Conservation (phyloP, 306 rosid genomes). For the Cicer chorassanicum region DNA sequence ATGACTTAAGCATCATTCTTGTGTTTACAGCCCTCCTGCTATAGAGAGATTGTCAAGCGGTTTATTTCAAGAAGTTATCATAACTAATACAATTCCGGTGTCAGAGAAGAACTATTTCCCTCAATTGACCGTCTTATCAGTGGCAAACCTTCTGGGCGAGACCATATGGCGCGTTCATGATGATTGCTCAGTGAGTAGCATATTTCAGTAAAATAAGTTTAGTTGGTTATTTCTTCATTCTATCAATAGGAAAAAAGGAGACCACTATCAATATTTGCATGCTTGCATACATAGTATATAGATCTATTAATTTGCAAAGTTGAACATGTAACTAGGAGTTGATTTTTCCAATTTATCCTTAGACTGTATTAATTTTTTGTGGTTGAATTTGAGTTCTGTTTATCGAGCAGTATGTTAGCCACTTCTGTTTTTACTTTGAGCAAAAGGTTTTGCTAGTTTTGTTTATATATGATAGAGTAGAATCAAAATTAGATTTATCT, state of each 20-base stretch:
- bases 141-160: constrained; percentile 97
- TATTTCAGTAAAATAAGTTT: constrained; percentile 59
- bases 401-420: background rate
- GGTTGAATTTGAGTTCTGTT: constrained; percentile 15
- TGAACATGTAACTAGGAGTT: constrained; percentile 11
- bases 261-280: constrained; percentile 32
- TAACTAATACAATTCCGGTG: constrained; percentile 89
- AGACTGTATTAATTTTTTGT: constrained; percentile 16
- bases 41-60: constrained; percentile 91
- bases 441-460: background rate
- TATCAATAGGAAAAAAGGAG: constrained; percentile 12
- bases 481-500: constrained; percentile 42
- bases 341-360: constrained; percentile 10
- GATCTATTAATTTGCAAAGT: constrained; percentile 4
- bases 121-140: constrained; percentile 87
- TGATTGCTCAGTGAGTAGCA: constrained; percentile 96
- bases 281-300: constrained; percentile 14
- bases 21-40: constrained; percentile 88
- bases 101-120: constrained; percentile 85
- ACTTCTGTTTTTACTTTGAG: background rate
- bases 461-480: constrained; percentile 24
- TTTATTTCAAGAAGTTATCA: constrained; percentile 93
- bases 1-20: constrained; percentile 34
- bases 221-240: constrained; percentile 30
- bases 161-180: constrained; percentile 99